Conservation (phyloP, 176 grass and related monocot genomes). For the Musa schizocarpa region DNA sequence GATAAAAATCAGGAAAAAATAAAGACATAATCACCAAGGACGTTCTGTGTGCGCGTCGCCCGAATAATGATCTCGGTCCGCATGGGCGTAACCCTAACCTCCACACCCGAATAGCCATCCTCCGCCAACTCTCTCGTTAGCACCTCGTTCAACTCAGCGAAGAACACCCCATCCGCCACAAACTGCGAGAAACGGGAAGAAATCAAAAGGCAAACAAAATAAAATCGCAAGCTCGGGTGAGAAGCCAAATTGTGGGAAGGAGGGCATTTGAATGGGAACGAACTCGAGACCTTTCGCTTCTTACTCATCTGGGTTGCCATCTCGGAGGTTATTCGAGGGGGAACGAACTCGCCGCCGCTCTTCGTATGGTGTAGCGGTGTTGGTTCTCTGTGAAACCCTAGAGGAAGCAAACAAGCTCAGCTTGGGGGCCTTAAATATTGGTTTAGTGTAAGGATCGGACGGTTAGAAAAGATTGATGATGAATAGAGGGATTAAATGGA, state of each 20-base stretch:
- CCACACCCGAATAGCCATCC: slow-evolving; percentile 23
- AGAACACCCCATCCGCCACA: slow-evolving; percentile 22
- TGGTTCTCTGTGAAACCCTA: slow-evolving; percentile 28
- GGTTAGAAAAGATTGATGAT: not conserved
- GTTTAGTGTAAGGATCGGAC: not conserved
- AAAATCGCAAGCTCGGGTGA: not conserved
- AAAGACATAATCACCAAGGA: slow-evolving; percentile 3
- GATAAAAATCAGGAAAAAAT: not conserved
- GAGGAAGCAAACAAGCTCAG: not conserved
- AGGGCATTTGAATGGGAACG: not conserved
- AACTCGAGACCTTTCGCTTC: slow-evolving; percentile 32
- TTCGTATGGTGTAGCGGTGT: not conserved
- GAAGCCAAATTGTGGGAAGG: not conserved
- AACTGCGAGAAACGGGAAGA: not conserved
- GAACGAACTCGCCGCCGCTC: not conserved
- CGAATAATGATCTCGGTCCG: slow-evolving; percentile 26
- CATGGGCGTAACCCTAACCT: slow-evolving; percentile 25
- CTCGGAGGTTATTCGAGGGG: not conserved
- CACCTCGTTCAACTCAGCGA: slow-evolving; percentile 26
- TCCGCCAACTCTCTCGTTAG: slow-evolving; percentile 22
- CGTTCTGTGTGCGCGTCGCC: slow-evolving; percentile 23
- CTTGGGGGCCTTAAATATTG: not conserved
- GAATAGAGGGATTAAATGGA: not conserved
- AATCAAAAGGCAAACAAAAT: not conserved
- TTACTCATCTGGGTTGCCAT: slow-evolving; percentile 34